Base-by-base conservation (phyloP, 78 protist genomes). In the Monosiga brevicollis region DNA sequence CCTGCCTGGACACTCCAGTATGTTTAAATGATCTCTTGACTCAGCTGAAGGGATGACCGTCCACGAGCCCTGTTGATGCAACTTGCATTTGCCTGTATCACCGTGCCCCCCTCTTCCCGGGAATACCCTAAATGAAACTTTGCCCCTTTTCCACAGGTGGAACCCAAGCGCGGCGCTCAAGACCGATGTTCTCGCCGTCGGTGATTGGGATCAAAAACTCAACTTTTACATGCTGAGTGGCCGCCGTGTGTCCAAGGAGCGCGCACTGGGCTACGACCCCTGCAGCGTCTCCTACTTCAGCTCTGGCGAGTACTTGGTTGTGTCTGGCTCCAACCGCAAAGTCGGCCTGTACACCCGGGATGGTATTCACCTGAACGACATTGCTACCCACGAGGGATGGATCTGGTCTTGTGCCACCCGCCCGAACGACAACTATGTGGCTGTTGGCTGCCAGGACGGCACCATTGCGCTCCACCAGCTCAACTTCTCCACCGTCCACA, bases 161-260 rank as follows among this genome's bases (percentile, higher is more conserved):
- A 77, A 32, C 79, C 86, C 79, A 0, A 1, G 25, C 25, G 41
- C 39, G 24, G 82, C 72, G 34, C 86, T 82, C n/a, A 29, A 15
- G 76, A 10, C 22, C 25, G 93, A 90, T 80, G 34, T 77, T 25
- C 87, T 94, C 23, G 90, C 94, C 1, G 92, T 91, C 29, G 93
- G 88, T 1, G 86, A 88, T 74, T 94, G 96, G 95, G 89, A 82
- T 80, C 84, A 80, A 35, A 85, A 79, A 23, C 86, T 94, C 49
- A 75, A 87, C 29, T 87, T 89, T 81, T 92, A 81, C 72, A 43
- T 83, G 73, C 78, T 79, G 23, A 70, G 24, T 34, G 90, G 90
- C 15, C 29, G 22, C 29, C 89, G 62, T 35, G 62, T 49, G 6
- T 49, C 29, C 24, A 9, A 35, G 34, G 91, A 89, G 29, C 36